Evolutionary conservation across 2,329 filamentous ascomycete genomes (phyloP), one percentile per base, ranked within the genome.

Genomic region (Ceratocystis harringtonii): DNA sequence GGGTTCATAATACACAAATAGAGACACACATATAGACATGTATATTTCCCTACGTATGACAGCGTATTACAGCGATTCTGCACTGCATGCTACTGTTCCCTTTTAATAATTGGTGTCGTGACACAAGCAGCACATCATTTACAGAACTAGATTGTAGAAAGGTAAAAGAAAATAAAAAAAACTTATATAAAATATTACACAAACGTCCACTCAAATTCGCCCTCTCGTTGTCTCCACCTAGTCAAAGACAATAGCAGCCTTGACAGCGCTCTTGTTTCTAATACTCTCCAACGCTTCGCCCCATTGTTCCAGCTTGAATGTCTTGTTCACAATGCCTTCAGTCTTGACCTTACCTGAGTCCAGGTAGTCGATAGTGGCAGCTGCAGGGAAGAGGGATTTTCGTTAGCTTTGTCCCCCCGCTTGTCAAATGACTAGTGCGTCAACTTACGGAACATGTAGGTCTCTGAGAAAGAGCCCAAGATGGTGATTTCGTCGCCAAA

Each of bases 231-330:
- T 57, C 3, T 32, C 58, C 32, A 15, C 52, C 57, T 64, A 68
- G 43, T 88, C 85, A 70, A 88, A 89, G 60, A 84, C 81, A 73
- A 90, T 88, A 17, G 84, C 85, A 63, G 86, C 86, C 78, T 90
- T 90, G 72, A 90, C 88, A 67, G 85, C 86, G 64, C 77, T 82
- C 79, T 89, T 88, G 76, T 87, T 85, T 71, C 80, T 83, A 78
- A 90, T 88, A 66, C 82, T 80, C 73, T 88, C 83, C 69, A 90
- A 76, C 68, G 85, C 87, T 72, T 88, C 83, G 58, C 78, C 83
- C 80, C 85, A 89, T 72, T 89, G 80, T 72, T 90, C 86, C n/a
- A 89, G 77, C 75, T 80, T 85, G 77, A 85, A 90, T 5, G 79
- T 82, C 78, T 88, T 88, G 76, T 88, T 88, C 69, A 88, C 86